Conservation (phyloP, 345 rosid species). For the Populus tremula region DNA sequence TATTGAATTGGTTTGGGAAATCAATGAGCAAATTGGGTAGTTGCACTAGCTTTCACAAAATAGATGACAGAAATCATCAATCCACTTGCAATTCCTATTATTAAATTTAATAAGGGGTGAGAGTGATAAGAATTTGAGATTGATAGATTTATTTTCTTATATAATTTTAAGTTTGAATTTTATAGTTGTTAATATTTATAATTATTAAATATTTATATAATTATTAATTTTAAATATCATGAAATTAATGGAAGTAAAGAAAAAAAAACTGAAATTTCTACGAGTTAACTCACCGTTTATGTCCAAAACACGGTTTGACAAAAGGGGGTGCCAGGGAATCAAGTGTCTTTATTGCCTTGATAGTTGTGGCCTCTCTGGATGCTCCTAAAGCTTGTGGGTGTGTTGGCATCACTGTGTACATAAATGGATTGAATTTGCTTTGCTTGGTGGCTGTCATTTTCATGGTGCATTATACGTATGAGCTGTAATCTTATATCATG, state of each 20-base stretch:
- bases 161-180: too few species aligned
- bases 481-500: neutral
- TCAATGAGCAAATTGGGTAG: neutral
- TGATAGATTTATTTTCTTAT: too few species aligned
- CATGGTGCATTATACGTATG: neutral
- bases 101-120: neutral
- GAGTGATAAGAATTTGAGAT: too few species aligned
- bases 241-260: too few species aligned
- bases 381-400: neutral
- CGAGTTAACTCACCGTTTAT: too few species aligned
- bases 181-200: too few species aligned
- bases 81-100: neutral
- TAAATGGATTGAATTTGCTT: neutral
- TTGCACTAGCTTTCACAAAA: neutral
- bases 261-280: neutral
- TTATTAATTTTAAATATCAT: too few species aligned
- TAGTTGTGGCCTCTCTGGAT: neutral
- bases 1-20: neutral
- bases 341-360: neutral
- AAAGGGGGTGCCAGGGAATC: neutral
- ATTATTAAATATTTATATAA: too few species aligned
- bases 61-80: neutral
- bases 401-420: neutral
- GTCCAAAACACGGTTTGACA: neutral
- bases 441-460: slow-evolving; percentile 1